Evolutionary conservation across 495 filamentous ascomycete genomes (phyloP).

Genomic region (Penicillium robsamsonii): DNA sequence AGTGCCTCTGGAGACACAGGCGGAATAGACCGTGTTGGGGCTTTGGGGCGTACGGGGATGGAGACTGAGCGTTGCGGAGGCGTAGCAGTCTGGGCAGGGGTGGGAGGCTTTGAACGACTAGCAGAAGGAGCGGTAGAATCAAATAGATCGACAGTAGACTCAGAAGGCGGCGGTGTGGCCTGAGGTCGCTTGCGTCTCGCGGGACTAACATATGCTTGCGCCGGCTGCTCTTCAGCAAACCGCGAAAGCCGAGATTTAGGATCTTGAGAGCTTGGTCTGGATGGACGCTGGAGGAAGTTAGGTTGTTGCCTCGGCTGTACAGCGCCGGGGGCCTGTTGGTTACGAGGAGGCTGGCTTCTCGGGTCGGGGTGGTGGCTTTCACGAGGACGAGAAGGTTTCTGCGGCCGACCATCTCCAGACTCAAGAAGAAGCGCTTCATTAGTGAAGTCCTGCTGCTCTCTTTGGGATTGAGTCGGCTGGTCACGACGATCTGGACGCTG

Average conservation of each 20-base stretch:
- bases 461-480: slow-evolving; percentile 22
- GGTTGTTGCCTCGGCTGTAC: slow-evolving; percentile 31
- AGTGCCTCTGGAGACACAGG: slow-evolving; percentile 64
- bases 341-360: slow-evolving; percentile 32
- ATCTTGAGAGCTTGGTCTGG: slow-evolving; percentile 44
- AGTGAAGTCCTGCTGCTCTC: slow-evolving; percentile 53
- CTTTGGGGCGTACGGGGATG: slow-evolving; percentile 48
- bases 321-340: slow-evolving; percentile 44
- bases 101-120: slow-evolving; percentile 26
- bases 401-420: slow-evolving; percentile 46
- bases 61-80: slow-evolving; percentile 27
- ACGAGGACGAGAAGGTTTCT: slow-evolving; percentile 36
- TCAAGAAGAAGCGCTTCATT: slow-evolving; percentile 95
- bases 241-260: slow-evolving; percentile 63
- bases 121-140: slow-evolving; percentile 44
- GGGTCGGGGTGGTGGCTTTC: slow-evolving; percentile 24
- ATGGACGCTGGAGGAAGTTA: slow-evolving; percentile 43
- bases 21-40: slow-evolving; percentile 64
- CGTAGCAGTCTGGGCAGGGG: slow-evolving; percentile 32
- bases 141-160: slow-evolving; percentile 58
- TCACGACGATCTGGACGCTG: slow-evolving; percentile 19
- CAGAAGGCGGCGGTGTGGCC: slow-evolving; percentile 39
- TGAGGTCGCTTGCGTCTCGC: slow-evolving; percentile 72
- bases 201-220: slow-evolving; percentile 86
- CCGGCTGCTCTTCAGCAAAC: slow-evolving; percentile 75